Evolutionary conservation across 768 basidiomycete genomes (phyloP).

Genomic region (Russula dissimulans): DNA sequence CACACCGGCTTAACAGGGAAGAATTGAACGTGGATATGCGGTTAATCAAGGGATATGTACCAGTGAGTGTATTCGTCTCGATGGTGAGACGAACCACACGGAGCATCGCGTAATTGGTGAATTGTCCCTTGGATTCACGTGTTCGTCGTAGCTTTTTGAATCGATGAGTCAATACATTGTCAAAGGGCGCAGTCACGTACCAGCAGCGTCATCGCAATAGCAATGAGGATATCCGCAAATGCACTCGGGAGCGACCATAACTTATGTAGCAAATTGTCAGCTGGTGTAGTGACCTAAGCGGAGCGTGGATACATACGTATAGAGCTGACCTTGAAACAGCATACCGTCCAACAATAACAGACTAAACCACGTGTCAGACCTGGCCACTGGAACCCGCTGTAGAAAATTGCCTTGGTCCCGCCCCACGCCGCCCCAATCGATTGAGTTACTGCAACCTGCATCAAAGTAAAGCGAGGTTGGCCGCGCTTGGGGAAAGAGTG

Average conservation of each 20-base stretch:
- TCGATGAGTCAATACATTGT: not conserved
- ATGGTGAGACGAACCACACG: conserved; percentile 23
- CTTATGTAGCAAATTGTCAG: not conserved
- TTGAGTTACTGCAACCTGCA: not conserved
- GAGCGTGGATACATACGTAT: not conserved
- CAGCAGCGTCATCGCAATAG: conserved; percentile 5
- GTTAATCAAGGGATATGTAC: not conserved
- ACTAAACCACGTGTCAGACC: not conserved
- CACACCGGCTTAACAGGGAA: not conserved
- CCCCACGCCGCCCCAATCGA: conserved; percentile 6
- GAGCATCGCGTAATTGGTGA: conserved; percentile 8
- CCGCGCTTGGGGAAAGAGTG: not conserved
- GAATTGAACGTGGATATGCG: not conserved
- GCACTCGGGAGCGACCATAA: conserved; percentile 7
- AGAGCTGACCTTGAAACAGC: not conserved
- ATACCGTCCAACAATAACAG: not conserved
- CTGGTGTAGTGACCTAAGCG: not conserved
- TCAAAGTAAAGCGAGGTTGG: too few species aligned
- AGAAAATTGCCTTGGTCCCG: not conserved
- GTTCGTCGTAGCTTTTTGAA: not conserved
- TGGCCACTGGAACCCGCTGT: not conserved
- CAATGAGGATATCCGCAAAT: conserved; percentile 9
- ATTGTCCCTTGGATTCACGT: not conserved
- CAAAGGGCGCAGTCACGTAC: not conserved
- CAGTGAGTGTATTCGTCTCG: conserved; percentile 23